These are phyloP conservation scores for Metarhizium brunneum DNA, from an alignment of 2,329 filamentous ascomycete genomes.

Conservation along the genomic window DNA sequence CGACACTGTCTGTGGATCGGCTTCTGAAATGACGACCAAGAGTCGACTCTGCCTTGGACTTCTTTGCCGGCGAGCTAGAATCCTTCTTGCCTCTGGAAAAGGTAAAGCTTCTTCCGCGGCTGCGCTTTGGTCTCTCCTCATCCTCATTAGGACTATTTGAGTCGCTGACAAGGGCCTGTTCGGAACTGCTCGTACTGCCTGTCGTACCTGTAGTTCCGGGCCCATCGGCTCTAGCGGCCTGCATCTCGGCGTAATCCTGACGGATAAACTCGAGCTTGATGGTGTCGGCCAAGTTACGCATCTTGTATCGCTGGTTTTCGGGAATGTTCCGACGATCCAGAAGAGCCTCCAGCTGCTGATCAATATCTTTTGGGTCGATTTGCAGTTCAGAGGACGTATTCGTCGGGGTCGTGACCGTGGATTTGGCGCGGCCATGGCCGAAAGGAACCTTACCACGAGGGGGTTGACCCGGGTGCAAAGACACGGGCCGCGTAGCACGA, in stretches of 20 bases:
- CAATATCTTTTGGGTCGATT: conserved; percentile 46
- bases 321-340: conserved; percentile 87
- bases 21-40: conserved; percentile 56
- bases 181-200: conserved; percentile 26
- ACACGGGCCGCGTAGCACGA: conserved; percentile 25
- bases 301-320: conserved; percentile 87
- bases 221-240: conserved; percentile 37
- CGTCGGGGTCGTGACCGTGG: conserved; percentile 21
- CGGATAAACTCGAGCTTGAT: conserved; percentile 95
- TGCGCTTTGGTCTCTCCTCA: conserved; percentile 42
- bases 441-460: conserved; percentile 27
- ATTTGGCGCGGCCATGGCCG: conserved; percentile 28
- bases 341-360: conserved; percentile 50
- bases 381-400: conserved; percentile 34
- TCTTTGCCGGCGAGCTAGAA: conserved; percentile 64
- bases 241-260: conserved; percentile 70
- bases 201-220: conserved; percentile 35
- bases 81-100: conserved; percentile 56
- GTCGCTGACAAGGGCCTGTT: conserved; percentile 17
- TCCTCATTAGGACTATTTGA: conserved; percentile 29
- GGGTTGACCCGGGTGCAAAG: conserved; percentile 24
- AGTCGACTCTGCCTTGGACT: conserved; percentile 57
- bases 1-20: conserved; percentile 64
- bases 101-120: conserved; percentile 55
- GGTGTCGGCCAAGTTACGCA: conserved; percentile 77